Evolutionary conservation across 164 flowering plant species (phyloP), one percentile per base, ranked within the genome.

Genomic region (Tinospora cordifolia): DNA sequence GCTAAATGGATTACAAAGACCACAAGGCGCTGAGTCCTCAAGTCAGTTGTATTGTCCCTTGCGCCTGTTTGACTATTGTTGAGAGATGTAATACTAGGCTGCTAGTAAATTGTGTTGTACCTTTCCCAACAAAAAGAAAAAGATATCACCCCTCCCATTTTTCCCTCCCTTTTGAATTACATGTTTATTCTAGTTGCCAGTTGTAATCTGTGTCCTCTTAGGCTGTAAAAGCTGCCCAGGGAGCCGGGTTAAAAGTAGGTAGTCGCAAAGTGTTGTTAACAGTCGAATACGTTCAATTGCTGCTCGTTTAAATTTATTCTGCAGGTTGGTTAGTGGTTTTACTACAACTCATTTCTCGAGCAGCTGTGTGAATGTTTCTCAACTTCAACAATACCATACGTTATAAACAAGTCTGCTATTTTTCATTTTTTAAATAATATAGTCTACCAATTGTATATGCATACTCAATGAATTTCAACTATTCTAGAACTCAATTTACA

Each of bases 1-100:
- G 72, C 82, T 5, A 69, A 77, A 34, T 81, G 84, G 76, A 73
- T 78, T 30, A 67, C 81, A 67, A 91, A 81, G 77, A 74, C 78
- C 0, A 83, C 76, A 73, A 82, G 66, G 68, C 84, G 89, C 58
- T 87, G 83, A 84, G 21, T 24, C 60, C 6, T 54, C 24, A 21
- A 54, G 22, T 44, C 12, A 54, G 60, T 54, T 54, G 9, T 22
- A 54, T 54, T 21, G 21, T 17, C 21, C 24, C 60, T 22, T 8
- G n/a, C n/a, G 0, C 12, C 0, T 19, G 19, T 54, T 54, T n/a
- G n/a, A 54, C 8, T 2, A 0, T n/a, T 19, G 60, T 25, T 22
- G 6, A 47, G 21, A 1, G 19, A 24, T 54, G 60, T 17, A 54
- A 54, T 9, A 2, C 3, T 44, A 10, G 14, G 47, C 11, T 41